Evolutionary conservation across 1,284 basidiomycete genomes (phyloP).

Genomic region (Papiliotrema flavescens): DNA sequence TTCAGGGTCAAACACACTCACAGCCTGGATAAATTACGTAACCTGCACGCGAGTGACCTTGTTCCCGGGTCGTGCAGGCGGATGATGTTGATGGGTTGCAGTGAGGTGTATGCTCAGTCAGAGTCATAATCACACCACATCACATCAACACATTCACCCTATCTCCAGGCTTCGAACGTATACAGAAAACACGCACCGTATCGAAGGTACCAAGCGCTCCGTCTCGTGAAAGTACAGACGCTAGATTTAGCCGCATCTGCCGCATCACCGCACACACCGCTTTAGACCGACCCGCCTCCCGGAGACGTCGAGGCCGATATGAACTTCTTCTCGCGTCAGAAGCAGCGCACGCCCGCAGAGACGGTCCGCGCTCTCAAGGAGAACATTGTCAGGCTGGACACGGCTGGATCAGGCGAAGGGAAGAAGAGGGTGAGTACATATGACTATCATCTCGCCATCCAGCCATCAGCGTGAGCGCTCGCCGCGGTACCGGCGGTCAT

Average conservation of each 20-base stretch:
- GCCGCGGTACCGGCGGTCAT: background rate
- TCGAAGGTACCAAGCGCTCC: no score
- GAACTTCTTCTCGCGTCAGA: slow-evolving; percentile 90
- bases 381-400: slow-evolving; percentile 69
- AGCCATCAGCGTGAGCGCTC: background rate
- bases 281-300: background rate
- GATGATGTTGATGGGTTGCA: background rate
- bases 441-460: background rate
- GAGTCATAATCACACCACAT: no score
- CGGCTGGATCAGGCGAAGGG: slow-evolving; percentile 62
- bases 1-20: no score
- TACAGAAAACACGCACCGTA: no score
- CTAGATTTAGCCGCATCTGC: no score
- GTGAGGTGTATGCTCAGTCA: no score
- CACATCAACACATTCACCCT: no score
- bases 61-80: background rate
- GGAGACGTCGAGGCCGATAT: slow-evolving; percentile 49
- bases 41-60: no score
- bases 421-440: slow-evolving; percentile 66
- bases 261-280: no score
- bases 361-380: slow-evolving; percentile 75
- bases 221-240: no score
- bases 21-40: no score
- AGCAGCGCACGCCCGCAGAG: slow-evolving; percentile 77
- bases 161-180: no score